phyloP scores from a whole-genome alignment of 2,329 filamentous ascomycete species.

The Monosporascus sp. region DNA sequence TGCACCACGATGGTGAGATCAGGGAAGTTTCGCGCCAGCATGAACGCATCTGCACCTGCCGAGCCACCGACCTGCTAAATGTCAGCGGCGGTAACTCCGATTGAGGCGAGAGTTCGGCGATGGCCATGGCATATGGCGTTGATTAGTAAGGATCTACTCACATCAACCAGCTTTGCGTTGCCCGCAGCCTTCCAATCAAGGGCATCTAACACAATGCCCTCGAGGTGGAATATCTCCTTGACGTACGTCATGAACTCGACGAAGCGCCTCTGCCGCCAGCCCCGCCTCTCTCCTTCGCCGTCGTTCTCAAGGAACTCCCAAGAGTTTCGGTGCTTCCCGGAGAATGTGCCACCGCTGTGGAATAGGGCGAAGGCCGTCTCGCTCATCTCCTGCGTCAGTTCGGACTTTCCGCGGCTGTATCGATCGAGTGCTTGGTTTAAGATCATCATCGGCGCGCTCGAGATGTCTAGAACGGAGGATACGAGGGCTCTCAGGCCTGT shows the following conservation, averaged over 20 bases:
- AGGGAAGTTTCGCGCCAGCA: conserved; percentile 35
- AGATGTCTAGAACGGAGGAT: conserved; percentile 32
- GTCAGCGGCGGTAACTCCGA: conserved; percentile 1
- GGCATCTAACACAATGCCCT: conserved; percentile 26
- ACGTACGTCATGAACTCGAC: conserved; percentile 35
- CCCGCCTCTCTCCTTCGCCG: conserved; percentile 31
- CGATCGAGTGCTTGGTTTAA: conserved; percentile 28
- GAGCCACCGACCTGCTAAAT: conserved; percentile 35
- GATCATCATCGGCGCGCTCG: conserved; percentile 31
- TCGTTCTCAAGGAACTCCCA: conserved; percentile 38
- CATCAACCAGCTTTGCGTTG: conserved; percentile 34
- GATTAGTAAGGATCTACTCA: conserved; percentile 21
- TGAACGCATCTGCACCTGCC: conserved; percentile 35
- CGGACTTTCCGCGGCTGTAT: conserved; percentile 25
- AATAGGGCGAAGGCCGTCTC: conserved; percentile 33
- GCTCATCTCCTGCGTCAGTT: conserved; percentile 27
- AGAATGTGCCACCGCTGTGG: conserved; percentile 26
- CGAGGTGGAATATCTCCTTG: conserved; percentile 34
- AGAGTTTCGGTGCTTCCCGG: conserved; percentile 25
- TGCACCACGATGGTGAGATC: conserved; percentile 39
- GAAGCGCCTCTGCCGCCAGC: conserved; percentile 34
- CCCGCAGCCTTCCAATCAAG: conserved; percentile 33
- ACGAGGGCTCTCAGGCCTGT: conserved; percentile 31
- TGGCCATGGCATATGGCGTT: background rate
- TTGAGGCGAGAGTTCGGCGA: background rate